Conservation (phyloP, 208 protist genomes). For the Strigomonas oncopelti region DNA sequence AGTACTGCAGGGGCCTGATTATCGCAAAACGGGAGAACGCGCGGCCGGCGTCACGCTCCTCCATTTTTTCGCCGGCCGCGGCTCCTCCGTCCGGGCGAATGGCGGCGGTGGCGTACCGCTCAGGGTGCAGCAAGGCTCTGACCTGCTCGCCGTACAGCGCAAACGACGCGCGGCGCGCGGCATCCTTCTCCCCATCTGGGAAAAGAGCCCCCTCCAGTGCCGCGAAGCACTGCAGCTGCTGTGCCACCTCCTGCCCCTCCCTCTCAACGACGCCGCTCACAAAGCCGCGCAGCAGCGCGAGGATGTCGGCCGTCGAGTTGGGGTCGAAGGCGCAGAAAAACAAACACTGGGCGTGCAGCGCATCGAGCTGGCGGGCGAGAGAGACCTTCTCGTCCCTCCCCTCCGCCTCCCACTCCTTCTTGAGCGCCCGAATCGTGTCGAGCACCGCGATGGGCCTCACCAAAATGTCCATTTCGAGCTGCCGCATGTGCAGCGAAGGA, state of each 20-base stretch:
- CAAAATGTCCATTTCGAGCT: not conserved
- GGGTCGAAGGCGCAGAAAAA: slow-evolving; percentile 77
- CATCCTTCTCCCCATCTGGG: not conserved
- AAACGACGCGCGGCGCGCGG: no score
- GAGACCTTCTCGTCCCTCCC: not conserved
- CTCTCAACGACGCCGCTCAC: slow-evolving; percentile 16
- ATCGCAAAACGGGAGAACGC: not conserved
- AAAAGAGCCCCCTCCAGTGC: not conserved
- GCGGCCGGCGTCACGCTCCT: not conserved
- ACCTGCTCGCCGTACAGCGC: no score
- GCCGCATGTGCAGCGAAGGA: not conserved
- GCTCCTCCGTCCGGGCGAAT: not conserved
- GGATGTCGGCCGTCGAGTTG: slow-evolving; percentile 29
- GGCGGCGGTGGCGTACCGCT: not conserved
- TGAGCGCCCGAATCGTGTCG: not conserved
- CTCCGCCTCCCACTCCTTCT: no score
- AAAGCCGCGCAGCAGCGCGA: slow-evolving; percentile 41
- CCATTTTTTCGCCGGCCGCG: not conserved
- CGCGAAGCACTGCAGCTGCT: not conserved
- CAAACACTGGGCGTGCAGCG: slow-evolving; percentile 61
- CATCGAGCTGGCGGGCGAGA: slow-evolving; percentile 35
- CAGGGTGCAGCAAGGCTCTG: no score
- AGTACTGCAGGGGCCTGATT: slow-evolving; percentile 37
- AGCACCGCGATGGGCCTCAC: not conserved
- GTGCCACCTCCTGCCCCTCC: slow-evolving; percentile 18